phyloP scores from a whole-genome alignment of 2,329 filamentous ascomycete species.

The Diaporthe velutina region DNA sequence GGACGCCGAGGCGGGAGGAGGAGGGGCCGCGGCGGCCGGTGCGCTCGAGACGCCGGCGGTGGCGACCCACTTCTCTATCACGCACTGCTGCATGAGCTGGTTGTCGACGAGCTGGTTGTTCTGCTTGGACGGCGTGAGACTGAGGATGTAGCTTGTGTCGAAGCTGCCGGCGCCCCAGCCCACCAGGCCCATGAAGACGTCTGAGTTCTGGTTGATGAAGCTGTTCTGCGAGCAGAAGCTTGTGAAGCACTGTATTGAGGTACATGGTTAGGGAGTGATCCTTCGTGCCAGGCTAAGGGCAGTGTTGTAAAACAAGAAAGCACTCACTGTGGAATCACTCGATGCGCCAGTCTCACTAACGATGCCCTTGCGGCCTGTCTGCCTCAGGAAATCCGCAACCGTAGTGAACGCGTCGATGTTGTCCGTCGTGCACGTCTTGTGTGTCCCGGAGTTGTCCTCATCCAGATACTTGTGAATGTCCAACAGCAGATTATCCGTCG shows the following conservation, averaged over 20 bases:
- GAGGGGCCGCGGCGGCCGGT: neutral
- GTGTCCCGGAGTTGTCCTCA: constrained; percentile 66
- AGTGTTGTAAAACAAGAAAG: too few relatives aligned
- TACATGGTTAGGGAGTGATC: too few relatives aligned
- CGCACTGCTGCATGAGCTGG: constrained; percentile 57
- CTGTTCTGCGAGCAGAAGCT: constrained; percentile 61
- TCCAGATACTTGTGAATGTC: constrained; percentile 72
- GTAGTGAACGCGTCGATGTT: constrained; percentile 58
- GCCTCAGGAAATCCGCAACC: constrained; percentile 61
- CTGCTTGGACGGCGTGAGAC: constrained; percentile 55
- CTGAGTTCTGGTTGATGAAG: constrained; percentile 59
- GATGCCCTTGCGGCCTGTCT: constrained; percentile 61
- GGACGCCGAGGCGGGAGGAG: neutral
- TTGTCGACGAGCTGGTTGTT: constrained; percentile 53
- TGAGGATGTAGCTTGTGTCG: constrained; percentile 55
- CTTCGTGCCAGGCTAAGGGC: too few relatives aligned
- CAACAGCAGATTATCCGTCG: constrained; percentile 64
- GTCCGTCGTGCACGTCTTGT: constrained; percentile 65
- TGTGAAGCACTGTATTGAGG: constrained; percentile 55
- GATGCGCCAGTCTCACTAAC: constrained; percentile 67
- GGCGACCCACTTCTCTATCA: constrained; percentile 52
- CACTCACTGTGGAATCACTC: constrained; percentile 53
- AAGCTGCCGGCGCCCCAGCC: constrained; percentile 62
- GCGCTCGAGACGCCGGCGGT: constrained; percentile 4
- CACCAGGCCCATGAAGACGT: constrained; percentile 61